Conservation (phyloP, 441 rosid genomes). For the Gossypium schwendimanii region DNA sequence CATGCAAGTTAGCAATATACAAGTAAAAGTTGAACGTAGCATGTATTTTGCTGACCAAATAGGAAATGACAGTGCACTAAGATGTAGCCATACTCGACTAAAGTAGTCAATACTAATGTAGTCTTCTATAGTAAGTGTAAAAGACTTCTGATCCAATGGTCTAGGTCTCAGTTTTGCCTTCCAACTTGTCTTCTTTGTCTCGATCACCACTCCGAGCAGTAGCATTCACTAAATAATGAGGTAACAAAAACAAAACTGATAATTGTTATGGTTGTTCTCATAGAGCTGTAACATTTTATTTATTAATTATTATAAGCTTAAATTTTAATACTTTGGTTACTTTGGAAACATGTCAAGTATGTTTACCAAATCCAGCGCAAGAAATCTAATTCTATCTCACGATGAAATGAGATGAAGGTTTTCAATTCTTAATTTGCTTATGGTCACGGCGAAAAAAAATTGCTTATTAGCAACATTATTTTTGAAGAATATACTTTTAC, state of each 20-base stretch:
- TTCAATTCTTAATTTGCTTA: conserved; percentile 2
- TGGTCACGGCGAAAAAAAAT: neutral
- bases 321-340: neutral
- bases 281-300: neutral
- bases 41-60: neutral
- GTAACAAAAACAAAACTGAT: neutral
- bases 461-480: neutral
- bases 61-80: neutral
- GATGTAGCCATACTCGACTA: neutral
- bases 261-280: neutral
- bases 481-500: neutral
- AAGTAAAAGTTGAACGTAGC: neutral
- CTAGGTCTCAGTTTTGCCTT: neutral
- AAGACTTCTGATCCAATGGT: neutral
- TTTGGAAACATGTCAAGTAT: neutral
- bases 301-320: neutral
- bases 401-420: neutral
- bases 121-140: neutral
- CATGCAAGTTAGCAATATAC: neutral
- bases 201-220: neutral
- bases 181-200: neutral
- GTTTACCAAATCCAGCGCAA: neutral
- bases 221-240: neutral
- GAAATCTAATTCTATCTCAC: neutral
- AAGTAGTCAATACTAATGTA: neutral